Conservation (phyloP, 805 yeast species). For the baker's yeast (Saccharomyces cerevisiae) region DNA sequence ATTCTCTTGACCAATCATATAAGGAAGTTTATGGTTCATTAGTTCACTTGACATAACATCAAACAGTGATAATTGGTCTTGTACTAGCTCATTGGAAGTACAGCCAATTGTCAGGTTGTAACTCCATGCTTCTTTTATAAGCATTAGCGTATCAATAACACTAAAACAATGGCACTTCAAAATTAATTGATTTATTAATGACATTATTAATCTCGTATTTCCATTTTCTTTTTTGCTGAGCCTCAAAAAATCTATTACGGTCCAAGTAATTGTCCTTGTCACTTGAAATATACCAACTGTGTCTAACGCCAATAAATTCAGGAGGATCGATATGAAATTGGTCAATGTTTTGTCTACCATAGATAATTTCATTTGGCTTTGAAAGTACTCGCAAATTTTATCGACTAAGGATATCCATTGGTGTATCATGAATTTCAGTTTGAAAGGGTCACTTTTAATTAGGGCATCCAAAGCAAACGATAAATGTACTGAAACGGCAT, state of each 20-base stretch:
- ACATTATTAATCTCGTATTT: slow-evolving; percentile 31
- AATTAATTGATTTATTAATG: slow-evolving; percentile 40
- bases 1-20: slow-evolving; percentile 16
- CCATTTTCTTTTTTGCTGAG: slow-evolving; percentile 21
- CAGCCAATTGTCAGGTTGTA: slow-evolving; percentile 31
- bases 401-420: slow-evolving; percentile 21
- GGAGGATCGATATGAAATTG: slow-evolving; percentile 23
- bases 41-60: slow-evolving; percentile 38
- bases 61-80: slow-evolving; percentile 39
- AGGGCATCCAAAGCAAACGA: slow-evolving; percentile 17
- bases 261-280: slow-evolving; percentile 11
- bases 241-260: slow-evolving; percentile 18
- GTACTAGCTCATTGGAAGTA: slow-evolving; percentile 37
- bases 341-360: slow-evolving; percentile 22
- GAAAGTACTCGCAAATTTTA: slow-evolving; percentile 9
- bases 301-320: slow-evolving; percentile 19
- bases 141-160: slow-evolving; percentile 30
- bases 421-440: slow-evolving; percentile 17
- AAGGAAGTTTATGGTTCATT: slow-evolving; percentile 23
- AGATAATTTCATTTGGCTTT: slow-evolving; percentile 7
- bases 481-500: slow-evolving; percentile 20
- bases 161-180: slow-evolving; percentile 37
- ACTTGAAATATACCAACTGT: slow-evolving; percentile 17
- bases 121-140: slow-evolving; percentile 35
- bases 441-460: slow-evolving; percentile 15